Conservation (phyloP, 768 basidiomycete genomes). For the Gloeopeniophorella convolvens region DNA sequence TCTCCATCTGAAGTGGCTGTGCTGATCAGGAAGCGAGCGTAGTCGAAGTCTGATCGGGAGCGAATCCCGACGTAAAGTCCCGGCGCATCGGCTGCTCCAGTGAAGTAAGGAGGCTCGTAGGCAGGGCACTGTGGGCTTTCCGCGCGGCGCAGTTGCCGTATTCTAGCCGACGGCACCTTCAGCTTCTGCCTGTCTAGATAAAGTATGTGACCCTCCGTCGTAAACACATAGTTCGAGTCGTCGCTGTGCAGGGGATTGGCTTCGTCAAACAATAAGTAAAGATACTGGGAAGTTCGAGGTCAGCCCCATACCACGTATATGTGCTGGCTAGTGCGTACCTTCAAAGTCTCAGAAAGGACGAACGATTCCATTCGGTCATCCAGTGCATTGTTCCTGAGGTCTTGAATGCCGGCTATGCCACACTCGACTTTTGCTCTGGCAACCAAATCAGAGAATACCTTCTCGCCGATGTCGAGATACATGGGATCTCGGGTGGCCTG, state of each 20-base stretch:
- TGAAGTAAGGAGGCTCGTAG: slow-evolving; percentile 43
- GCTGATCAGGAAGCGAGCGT: slow-evolving; percentile 66
- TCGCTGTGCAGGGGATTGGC: slow-evolving; percentile 65
- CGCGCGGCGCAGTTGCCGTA: slow-evolving; percentile 53
- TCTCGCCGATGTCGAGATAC: slow-evolving; percentile 88
- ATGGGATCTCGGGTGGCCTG: slow-evolving; percentile 90
- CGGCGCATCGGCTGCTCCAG: slow-evolving; percentile 27
- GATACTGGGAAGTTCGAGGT: slow-evolving; percentile 51
- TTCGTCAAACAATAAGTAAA: slow-evolving; percentile 89
- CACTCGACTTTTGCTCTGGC: slow-evolving; percentile 76
- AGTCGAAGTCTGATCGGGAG: slow-evolving; percentile 71
- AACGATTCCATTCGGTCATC: slow-evolving; percentile 99
- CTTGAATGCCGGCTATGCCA: slow-evolving; percentile 76
- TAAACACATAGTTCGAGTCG: slow-evolving; percentile 85
- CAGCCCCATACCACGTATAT: not conserved
- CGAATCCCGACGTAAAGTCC: slow-evolving; percentile 66
- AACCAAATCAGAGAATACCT: slow-evolving; percentile 69
- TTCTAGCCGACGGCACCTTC: slow-evolving; percentile 49
- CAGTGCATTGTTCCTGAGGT: slow-evolving; percentile 67
- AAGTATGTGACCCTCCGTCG: slow-evolving; percentile 92
- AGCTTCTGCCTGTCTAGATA: slow-evolving; percentile 51
- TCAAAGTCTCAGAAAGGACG: slow-evolving; percentile 86
- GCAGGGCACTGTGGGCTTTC: slow-evolving; percentile 70
- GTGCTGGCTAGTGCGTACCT: slow-evolving; percentile 40
- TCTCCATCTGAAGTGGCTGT: slow-evolving; percentile 43